phyloP scores from a whole-genome alignment of 2,329 filamentous ascomycete genomes.

The Hypoxylon sp. region DNA sequence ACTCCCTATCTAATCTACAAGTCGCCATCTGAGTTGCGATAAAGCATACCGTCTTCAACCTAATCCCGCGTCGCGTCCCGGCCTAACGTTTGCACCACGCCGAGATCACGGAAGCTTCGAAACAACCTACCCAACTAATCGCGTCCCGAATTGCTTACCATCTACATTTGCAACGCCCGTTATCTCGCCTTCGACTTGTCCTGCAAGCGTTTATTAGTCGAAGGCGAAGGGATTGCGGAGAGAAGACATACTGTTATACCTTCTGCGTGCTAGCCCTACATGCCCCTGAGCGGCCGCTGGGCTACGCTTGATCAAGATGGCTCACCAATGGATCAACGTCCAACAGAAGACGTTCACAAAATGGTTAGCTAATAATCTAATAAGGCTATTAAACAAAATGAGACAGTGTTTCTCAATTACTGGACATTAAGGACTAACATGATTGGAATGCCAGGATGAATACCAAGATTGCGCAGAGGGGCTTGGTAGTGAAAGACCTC shows the following conservation, averaged over 20 bases:
- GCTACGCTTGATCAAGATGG: slow-evolving; percentile 68
- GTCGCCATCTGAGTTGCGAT: slow-evolving; percentile 10
- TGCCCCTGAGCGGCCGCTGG: slow-evolving; percentile 60
- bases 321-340: slow-evolving; percentile 80
- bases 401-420: slow-evolving; percentile 39
- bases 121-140: slow-evolving; percentile 42
- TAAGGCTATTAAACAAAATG: slow-evolving; percentile 11
- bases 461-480: slow-evolving; percentile 86
- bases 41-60: slow-evolving; percentile 5
- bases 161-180: slow-evolving; percentile 53
- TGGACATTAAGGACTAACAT: slow-evolving; percentile 38
- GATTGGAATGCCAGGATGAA: slow-evolving; percentile 78
- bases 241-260: slow-evolving; percentile 54
- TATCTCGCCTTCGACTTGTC: slow-evolving; percentile 49
- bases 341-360: slow-evolving; percentile 99
- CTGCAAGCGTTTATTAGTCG: slow-evolving; percentile 39
- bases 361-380: slow-evolving; percentile 71
- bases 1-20: slow-evolving; percentile 5
- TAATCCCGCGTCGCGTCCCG: slow-evolving; percentile 17
- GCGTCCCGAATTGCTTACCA: slow-evolving; percentile 61
- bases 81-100: slow-evolving; percentile 40
- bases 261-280: slow-evolving; percentile 58
- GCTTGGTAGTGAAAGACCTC: slow-evolving; percentile 86
- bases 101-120: slow-evolving; percentile 44
- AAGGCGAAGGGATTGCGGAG: slow-evolving; percentile 55